Percentiles rank a stretch among this genome's conserved stretches.
These are phyloP conservation scores for Citrullus colocynthis DNA, from an alignment of 306 rosid genomes.

Conservation along the genomic window DNA sequence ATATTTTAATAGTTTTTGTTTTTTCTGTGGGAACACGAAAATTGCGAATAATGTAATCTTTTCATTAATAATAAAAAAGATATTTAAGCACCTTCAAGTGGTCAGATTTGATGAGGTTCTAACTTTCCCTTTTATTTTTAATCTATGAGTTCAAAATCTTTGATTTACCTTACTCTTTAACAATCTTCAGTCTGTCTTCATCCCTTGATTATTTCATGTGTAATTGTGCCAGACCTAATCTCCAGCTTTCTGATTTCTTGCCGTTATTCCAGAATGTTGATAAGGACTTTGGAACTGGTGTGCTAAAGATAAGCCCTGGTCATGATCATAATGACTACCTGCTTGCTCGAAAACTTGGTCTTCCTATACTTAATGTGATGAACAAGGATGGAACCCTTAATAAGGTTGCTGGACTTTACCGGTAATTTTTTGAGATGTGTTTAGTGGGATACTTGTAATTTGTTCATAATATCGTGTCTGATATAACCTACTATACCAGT, in stretches of 20 bases:
- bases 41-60: neutral
- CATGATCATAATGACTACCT: conserved; percentile 94
- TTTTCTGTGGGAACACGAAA: neutral
- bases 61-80: neutral
- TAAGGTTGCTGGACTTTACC: conserved; percentile 73
- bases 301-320: conserved; percentile 93
- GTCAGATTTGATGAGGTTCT: neutral
- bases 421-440: conserved; percentile 27
- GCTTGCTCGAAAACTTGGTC: conserved; percentile 92
- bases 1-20: neutral
- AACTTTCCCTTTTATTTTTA: neutral
- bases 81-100: neutral
- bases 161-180: neutral
- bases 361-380: conserved; percentile 94
- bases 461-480: conserved; percentile 9
- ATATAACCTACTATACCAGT: conserved; percentile 29
- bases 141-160: neutral
- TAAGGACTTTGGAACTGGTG: conserved; percentile 90
- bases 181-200: neutral
- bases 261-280: conserved; percentile 56
- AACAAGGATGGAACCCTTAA: conserved; percentile 96
- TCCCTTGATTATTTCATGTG: neutral
- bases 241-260: neutral
- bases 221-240: neutral
- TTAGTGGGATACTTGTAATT: conserved; percentile 9